phyloP scores from a whole-genome alignment of 495 filamentous ascomycete genomes.

The Penicillium cataractarum region DNA sequence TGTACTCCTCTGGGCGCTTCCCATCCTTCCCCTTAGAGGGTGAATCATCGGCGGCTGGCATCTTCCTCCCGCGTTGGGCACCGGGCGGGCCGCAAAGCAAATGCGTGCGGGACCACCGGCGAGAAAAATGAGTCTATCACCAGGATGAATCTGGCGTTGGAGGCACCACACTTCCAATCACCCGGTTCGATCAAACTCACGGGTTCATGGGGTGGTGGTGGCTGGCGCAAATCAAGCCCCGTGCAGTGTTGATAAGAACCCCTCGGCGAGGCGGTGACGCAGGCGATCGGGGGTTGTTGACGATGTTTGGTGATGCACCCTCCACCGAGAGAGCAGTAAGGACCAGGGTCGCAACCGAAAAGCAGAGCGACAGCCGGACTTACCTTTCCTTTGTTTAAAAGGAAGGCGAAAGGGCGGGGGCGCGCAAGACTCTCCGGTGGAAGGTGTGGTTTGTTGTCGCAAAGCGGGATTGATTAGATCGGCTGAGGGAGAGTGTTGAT shows the following conservation, averaged over 20 bases:
- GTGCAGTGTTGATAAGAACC: conserved; percentile 39
- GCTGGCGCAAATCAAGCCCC: conserved; percentile 27
- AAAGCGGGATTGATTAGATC: conserved; percentile 36
- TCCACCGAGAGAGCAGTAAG: conserved; percentile 29
- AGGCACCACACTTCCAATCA: conserved; percentile 1
- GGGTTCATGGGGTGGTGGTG: conserved; percentile 24
- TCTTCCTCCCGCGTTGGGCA: conserved; percentile 42
- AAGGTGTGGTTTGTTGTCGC: conserved; percentile 26
- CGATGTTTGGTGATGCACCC: conserved; percentile 13
- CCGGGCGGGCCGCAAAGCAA: conserved; percentile 33
- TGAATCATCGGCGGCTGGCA: conserved; percentile 63
- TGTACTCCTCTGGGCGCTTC: conserved; percentile 64
- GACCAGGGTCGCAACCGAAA: conserved; percentile 6
- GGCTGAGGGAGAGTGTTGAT: conserved; percentile 35
- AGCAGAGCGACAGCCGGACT: conserved; percentile 12
- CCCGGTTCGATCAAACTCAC: conserved; percentile 11
- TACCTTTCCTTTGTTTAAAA: conserved; percentile 13
- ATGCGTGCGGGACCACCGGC: conserved; percentile 23
- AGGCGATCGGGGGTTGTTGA: conserved; percentile 32
- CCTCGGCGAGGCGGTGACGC: conserved; percentile 48
- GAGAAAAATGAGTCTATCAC: conserved; percentile 8
- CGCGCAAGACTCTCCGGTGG: conserved; percentile 23
- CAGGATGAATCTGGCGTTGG: conserved; percentile 1
- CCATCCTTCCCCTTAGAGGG: conserved; percentile 64
- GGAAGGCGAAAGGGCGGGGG: not conserved